Base-by-base conservation (phyloP, 495 filamentous ascomycete genomes). In the Trichocladium antarcticum region DNA sequence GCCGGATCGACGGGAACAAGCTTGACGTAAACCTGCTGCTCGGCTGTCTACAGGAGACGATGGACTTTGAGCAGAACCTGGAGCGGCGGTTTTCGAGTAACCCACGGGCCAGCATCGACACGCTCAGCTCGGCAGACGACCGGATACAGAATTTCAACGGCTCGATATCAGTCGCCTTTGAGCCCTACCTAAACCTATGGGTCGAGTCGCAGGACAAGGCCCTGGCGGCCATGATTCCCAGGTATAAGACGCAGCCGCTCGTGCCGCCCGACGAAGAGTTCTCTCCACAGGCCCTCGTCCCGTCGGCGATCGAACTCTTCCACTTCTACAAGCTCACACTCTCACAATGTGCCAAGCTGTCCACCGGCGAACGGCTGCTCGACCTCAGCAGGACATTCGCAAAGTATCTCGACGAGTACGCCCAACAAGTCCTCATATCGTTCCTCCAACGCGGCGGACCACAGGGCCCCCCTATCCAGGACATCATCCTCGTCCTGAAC, bases 131-230 rank as follows among this genome's bases (percentile, higher is more conserved):
- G 12, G 71, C 76, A 20, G 84, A 87, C 46, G 90, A 97, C 28
- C 75, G 77, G 55, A 71, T 80, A 3, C 80, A 83, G 4, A 82
- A 79, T 40, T 95, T 95, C 63, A 84, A 87, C 36, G 89, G 93
- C 47, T 83, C 86, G 7, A 95, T 98, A 55, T 98, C 92, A 1
- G 89, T 95, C 49, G 92, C 92, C 1, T 98, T 98, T 52, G 92
- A 97, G 61, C 92, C 92, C 9, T 97, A 97, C 63, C 74, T 98
- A 35, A 95, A 87, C 60, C 71, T 96, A 9, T 98, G 92, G 92
- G 89, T 98, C 19, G 92, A 97, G 50, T 86, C 85, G 22, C 92
- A 97, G 65, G 92, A 96, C 59, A 89, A 83, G 71, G 81, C 93
- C 51, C 72, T 98, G 22, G 84, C 87, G 10, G 71, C 74, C 6